Evolutionary conservation across 805 yeast genomes (phyloP), one percentile per base, ranked within the genome.

Genomic region (Wickerhamiella australiensis): DNA sequence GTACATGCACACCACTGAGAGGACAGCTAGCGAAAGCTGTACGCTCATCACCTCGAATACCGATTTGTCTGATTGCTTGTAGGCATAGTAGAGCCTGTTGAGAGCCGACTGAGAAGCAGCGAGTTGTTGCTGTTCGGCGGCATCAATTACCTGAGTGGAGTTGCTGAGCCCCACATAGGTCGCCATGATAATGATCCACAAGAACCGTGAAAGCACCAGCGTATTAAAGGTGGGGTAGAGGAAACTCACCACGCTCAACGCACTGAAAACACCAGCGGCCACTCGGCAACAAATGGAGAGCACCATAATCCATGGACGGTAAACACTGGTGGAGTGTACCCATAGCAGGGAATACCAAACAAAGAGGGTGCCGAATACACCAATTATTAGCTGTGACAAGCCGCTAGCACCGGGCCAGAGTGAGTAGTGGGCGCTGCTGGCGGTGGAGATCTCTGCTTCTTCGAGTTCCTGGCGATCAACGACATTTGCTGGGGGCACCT

Each of bases 381-480:
- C 33, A 7, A 35, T 35, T 3, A 21, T 22, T 23, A 35, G n/a
- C 41, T 44, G 31, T 12, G 47, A 33, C n/a, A 45, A 2, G 9
- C 18, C 27, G 18, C 41, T 37, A 3, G 27, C 36, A 25, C 49
- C 49, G 3, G 49, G 49, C 49, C 49, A 46, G 5, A 46, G 27
- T n/a, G 42, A 22, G 33, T 22, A 37, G 20, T 25, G 38, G 21
- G 49, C 43, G 15, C 43, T 37, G 20, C 42, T 35, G 15, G 49
- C 49, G 21, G 49, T 46, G 20, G 33, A 18, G 26, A 46, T 20
- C 18, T 27, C 42, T n/a, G 49, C 49, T 37, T 46, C 49, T n/a
- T 37, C 20, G 29, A 37, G 37, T n/a, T 50, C 52, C 7, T 26
- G 35, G 2, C 42, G 36, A 25, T 50, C 49, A 1, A 45, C 44